Percentiles rank a stretch among this genome's conserved stretches.
Conservation (phyloP, 164 flowering plant species). For the Vitis amurensis region DNA sequence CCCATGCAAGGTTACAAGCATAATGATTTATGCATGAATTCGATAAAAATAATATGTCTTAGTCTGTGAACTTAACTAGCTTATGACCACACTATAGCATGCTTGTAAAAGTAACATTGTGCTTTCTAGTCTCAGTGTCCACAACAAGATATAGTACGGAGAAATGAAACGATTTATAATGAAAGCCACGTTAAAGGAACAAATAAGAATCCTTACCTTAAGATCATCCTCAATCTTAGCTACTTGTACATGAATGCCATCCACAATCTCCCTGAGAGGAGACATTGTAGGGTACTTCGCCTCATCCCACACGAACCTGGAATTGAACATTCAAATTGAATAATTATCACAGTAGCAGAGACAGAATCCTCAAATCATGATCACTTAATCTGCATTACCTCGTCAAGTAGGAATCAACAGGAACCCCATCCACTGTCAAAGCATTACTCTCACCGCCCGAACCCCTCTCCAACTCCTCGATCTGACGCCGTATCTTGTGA, state of each 20-base stretch:
- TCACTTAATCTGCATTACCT: slow-evolving; percentile 34
- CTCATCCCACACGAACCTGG: slow-evolving; percentile 94
- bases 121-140: no score
- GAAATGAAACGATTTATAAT: no score
- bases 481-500: slow-evolving; percentile 91
- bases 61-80: no score
- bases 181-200: no score
- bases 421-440: slow-evolving; percentile 90
- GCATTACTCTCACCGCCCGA: slow-evolving; percentile 62
- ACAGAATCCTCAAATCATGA: not conserved
- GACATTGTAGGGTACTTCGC: slow-evolving; percentile 93
- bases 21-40: no score
- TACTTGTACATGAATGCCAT: slow-evolving; percentile 68
- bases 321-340: not conserved
- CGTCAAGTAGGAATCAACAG: slow-evolving; percentile 91
- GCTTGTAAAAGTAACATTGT: no score
- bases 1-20: no score
- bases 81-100: no score
- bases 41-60: no score
- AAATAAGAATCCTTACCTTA: slow-evolving; percentile 44
- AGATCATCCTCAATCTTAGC: slow-evolving; percentile 94
- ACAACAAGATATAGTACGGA: no score
- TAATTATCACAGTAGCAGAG: no score
- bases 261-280: slow-evolving; percentile 77
- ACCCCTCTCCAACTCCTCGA: slow-evolving; percentile 86